phyloP scores from a whole-genome alignment of 345 rosid genomes.

The Mallotus nudiflorus region DNA sequence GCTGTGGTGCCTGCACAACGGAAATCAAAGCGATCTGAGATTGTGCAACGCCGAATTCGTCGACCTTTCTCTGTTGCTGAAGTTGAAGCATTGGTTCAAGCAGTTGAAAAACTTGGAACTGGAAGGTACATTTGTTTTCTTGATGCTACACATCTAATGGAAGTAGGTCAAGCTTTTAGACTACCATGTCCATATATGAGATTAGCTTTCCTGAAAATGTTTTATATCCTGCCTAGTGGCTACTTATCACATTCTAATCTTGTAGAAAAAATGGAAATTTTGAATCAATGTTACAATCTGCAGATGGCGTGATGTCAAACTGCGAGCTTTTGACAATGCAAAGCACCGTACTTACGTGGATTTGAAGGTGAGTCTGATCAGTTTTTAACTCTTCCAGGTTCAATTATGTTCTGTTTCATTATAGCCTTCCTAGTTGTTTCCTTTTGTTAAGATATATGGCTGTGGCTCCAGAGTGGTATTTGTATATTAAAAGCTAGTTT shows the following conservation, averaged over 20 bases:
- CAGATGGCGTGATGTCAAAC: conserved; percentile 98
- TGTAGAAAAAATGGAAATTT: not conserved
- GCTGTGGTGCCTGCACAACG: conserved; percentile 60
- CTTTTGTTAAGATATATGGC: not conserved
- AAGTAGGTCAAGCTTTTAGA: no score
- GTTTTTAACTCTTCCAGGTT: not conserved
- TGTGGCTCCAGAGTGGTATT: not conserved
- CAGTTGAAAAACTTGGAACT: conserved; percentile 97
- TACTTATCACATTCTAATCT: not conserved
- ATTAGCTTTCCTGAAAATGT: not conserved
- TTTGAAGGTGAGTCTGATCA: conserved; percentile 60
- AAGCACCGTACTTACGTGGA: conserved; percentile 97
- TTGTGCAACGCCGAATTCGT: conserved; percentile 93
- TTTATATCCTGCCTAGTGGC: not conserved
- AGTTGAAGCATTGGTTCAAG: conserved; percentile 96
- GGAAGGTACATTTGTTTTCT: conserved; percentile 62
- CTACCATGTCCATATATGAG: not conserved
- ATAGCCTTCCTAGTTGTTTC: not conserved
- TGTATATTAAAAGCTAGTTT: not conserved
- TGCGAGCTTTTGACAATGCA: conserved; percentile 86
- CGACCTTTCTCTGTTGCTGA: conserved; percentile 96
- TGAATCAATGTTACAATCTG: conserved; percentile 13
- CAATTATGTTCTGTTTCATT: not conserved
- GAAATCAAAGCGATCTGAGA: conserved; percentile 74
- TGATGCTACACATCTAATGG: not conserved